Base-by-base conservation (phyloP, 371 early-diverging fungal genomes). In the Mortierella sp. region DNA sequence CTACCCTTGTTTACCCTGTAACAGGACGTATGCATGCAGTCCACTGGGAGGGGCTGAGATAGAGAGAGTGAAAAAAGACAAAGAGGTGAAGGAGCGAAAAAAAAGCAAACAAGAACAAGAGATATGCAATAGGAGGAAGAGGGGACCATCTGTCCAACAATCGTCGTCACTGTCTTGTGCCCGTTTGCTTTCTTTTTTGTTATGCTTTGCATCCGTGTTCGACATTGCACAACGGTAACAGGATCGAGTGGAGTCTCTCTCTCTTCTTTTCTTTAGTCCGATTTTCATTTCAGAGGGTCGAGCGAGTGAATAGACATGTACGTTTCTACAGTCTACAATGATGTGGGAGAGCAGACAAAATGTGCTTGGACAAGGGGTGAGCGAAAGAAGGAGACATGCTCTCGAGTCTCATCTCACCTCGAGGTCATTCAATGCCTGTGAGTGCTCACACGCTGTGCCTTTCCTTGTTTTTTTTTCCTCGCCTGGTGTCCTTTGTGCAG, bases 11-110 rank as follows among this genome's bases (percentile, higher is more conserved):
- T 19, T 38, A 42, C 11, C 68, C 44, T 68, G 24, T 68, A 31
- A 68, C 68, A 68, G 24, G 65, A 65, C 19, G 19, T 21, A 65
- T 65, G 65, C 65, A 65, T 65, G 65, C 65, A 42, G 24, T 10
- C 21, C 34, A 21, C 65, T 38, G 42, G 38, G 38, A 65, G 10
- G 65, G 38, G 9, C 3, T 0, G 7, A 24, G 21, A 24, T 9
- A 19, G 38, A 38, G 13, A 21, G 38, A 63, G 4, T 38, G 24
- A 10, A 68, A 24, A 3, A 24, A 42, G 21, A 42, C 24, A 42
- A 38, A 42, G 7, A 21, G 63, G 13, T 31, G 65, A 34, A 31
- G 42, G 5, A 38, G 42, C 42, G 42, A 38, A 63, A 21, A 57
- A 8, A 8, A 19, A 34, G 9, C 2, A 31, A 63, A 21, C 19